Base-by-base conservation (phyloP, 805 yeast genomes). In the Pichia pseudocactophila region DNA sequence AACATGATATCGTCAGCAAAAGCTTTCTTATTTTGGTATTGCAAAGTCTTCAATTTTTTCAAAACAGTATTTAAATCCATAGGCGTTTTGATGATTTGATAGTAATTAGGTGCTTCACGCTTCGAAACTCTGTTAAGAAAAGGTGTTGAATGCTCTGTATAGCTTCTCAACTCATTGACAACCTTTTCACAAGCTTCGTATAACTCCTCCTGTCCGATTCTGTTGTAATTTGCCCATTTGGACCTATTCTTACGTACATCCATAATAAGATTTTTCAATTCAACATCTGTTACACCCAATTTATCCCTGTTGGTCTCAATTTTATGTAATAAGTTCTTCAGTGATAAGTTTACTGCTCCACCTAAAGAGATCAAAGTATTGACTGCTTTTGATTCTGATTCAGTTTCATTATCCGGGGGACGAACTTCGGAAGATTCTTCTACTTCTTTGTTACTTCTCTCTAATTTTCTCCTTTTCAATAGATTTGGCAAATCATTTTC, bases 141-240 rank as follows among this genome's bases (percentile, higher is more conserved):
- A 0, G 97, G 95, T 1, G 97, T 88, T 0, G 97, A 88, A 62
- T 92, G 97, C 56, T 92, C 97, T 0, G 98, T 90, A 52, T 82
- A 86, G 7, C 90, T 85, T 56, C 98, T 73, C 27, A 92, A 66
- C 54, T 92, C 97, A 49, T 80, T 66, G 0, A 90, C 89, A 1
- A 92, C 98, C 56, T 88, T 89, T 54, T 92, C 99, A 55, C 97
- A 90, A 0, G 97, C 96, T 53, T 94, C 98, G 56, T 92, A 92
- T 18, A 92, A 71, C 59, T 94, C 99, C 58, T 92, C 99, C 63
- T 92, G 99, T 7, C 99, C 99, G 35, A 92, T 80, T 47, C 84
- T 73, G 44, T 89, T 95, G 57, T 92, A 97, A 44, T 85, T 85
- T 8, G 97, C 94, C 99, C 98, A 92, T 63, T 92, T 92, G 0